A percentile compares a stretch with the other conserved stretches of the same genome.
Evolutionary conservation across 495 filamentous ascomycete species (phyloP).

Genomic region (Aspergillus mulundensis): DNA sequence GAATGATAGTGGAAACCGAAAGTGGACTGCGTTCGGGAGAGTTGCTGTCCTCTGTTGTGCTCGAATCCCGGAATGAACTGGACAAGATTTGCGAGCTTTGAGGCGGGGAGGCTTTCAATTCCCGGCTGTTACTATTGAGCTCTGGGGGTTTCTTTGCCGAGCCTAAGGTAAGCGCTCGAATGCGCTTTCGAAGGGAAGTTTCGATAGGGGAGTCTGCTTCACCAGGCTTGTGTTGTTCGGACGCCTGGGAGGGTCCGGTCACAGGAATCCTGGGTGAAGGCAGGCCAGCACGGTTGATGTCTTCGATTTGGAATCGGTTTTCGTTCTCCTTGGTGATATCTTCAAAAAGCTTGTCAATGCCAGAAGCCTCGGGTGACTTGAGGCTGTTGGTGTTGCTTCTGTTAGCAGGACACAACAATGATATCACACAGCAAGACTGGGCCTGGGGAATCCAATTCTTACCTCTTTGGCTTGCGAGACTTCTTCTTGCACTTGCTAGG

Average conservation of each 20-base stretch:
- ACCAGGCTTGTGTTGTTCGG: neutral
- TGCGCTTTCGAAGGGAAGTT: constrained; percentile 5
- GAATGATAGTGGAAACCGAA: neutral
- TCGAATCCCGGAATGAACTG: constrained; percentile 3
- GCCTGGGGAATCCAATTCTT: neutral
- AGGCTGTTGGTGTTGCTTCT: neutral
- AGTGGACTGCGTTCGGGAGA: neutral
- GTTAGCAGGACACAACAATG: neutral
- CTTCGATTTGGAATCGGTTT: constrained; percentile 8
- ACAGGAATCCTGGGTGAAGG: neutral
- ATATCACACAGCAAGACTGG: neutral
- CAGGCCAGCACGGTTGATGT: neutral
- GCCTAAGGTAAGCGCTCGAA: constrained; percentile 10
- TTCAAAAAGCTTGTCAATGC: neutral
- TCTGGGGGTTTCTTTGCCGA: constrained; percentile 1
- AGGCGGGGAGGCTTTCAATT: neutral
- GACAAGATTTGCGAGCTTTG: neutral
- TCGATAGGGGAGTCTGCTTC: neutral
- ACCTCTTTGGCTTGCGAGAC: neutral
- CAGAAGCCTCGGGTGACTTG: neutral
- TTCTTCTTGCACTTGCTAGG: constrained; percentile 4
- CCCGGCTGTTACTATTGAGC: constrained; percentile 4
- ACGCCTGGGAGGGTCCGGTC: neutral
- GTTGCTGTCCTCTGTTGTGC: neutral
- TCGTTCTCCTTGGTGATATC: constrained; percentile 9